Base-by-base conservation (phyloP, 2,329 filamentous ascomycete genomes). In the Whalleya microplaca region DNA sequence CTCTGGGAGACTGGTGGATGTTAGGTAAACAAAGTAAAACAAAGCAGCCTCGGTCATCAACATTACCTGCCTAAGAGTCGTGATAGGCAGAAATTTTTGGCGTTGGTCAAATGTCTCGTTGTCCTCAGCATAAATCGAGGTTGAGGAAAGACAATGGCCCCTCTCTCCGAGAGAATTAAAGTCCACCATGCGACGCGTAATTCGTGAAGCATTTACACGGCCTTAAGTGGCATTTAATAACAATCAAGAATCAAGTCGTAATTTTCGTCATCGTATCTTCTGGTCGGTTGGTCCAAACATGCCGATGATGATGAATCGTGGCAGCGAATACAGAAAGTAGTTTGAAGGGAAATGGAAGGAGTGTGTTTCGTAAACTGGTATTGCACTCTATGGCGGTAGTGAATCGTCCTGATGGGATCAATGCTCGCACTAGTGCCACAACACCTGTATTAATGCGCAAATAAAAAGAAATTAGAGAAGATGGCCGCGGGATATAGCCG, bases 231-330 rank as follows among this genome's bases (percentile, higher is more conserved):
- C 68, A 64, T 66, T 69, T 69, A 67, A 71, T 64, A 72, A 71
- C 69, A 71, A 61, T 56, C 64, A 67, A 69, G 68, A 70, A 67
- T 67, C 68, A 72, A 70, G 69, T 75, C 73, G 67, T 76, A 72
- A 74, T 69, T 65, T 72, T 76, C 71, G 70, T 76, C 68, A 71
- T 72, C 66, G 66, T 71, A 65, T 73, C 69, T 69, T 70, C 54
- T 61, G 59, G 55, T 50, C 61, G 55, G 55, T 51, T 44, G 52
- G 65, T 61, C 58, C 56, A 66, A 72, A 67, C 66, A 68, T 70
- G 69, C 65, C 66, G 65, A 73, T 66, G 66, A 73, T 66, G 66
- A 68, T 71, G 59, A 66, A 60, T 67, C 62, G 64, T 70, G 67
- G 68, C 68, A 65, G 67, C 66, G 66, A 72, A 72, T 75, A 76